A percentile compares a stretch with the other conserved stretches of the same genome.
Evolutionary conservation across 2,329 filamentous ascomycete genomes (phyloP).

Genomic region (Pseudogymnoascus sp.): DNA sequence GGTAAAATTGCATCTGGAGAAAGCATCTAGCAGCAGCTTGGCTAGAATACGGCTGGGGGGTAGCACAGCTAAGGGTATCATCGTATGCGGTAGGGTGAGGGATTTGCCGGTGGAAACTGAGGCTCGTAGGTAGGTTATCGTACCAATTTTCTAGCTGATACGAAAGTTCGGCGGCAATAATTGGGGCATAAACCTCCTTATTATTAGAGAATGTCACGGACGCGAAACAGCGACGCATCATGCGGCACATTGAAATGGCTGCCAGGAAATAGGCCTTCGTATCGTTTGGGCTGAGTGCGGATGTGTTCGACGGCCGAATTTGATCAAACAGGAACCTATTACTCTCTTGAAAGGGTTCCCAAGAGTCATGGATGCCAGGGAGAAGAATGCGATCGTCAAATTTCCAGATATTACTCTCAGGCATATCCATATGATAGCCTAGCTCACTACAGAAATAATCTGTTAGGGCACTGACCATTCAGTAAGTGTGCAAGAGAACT

Average conservation of each 20-base stretch:
- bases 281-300: constrained; percentile 5
- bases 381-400: constrained; percentile 24
- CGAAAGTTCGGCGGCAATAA: constrained; percentile 27
- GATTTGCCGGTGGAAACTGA: background rate
- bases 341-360: constrained; percentile 18
- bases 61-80: background rate
- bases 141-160: constrained; percentile 31
- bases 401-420: constrained; percentile 26
- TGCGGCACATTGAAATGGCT: constrained; percentile 30
- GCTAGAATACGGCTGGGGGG: background rate
- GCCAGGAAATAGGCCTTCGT: constrained; percentile 26
- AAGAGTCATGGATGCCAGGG: constrained; percentile 20
- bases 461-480: background rate
- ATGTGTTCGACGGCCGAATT: background rate
- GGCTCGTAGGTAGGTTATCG: constrained; percentile 15
- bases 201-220: constrained; percentile 19
- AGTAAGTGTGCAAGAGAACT: background rate
- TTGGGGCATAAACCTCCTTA: constrained; percentile 23
- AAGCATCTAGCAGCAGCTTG: constrained; percentile 5
- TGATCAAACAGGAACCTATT: constrained; percentile 7
- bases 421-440: constrained; percentile 23
- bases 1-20: constrained; percentile 26
- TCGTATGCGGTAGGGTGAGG: background rate
- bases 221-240: constrained; percentile 28
- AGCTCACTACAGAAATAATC: constrained; percentile 18